Evolutionary conservation across 2,329 filamentous ascomycete species (phyloP), one percentile per base, ranked within the genome.

Genomic region (Clathrospora elynae): DNA sequence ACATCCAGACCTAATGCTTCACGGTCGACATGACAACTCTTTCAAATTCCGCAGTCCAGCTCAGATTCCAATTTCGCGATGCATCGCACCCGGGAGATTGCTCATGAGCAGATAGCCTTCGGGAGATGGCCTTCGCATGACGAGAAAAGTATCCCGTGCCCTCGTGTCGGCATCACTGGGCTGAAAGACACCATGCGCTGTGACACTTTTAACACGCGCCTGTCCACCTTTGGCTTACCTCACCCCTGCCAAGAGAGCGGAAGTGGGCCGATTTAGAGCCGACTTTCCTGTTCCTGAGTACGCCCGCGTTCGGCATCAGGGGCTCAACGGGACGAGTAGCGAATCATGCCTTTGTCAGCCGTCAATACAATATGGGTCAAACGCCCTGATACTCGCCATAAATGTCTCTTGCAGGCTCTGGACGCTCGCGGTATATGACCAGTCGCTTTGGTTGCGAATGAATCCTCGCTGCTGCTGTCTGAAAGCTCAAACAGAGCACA

Each of bases 191-290:
- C 34, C 33, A 22, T 29, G 11, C 12, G 48, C 47, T 20, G 26
- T 22, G 24, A 35, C 45, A 41, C 37, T 28, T 41, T 50, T 45
- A 35, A 18, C 45, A 22, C 24, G 44, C 47, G 49, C 42, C 44
- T 38, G 29, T 32, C 43, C 53, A 33, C 6, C 34, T 30, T 22
- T 12, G 37, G 25, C 42, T n/a, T 35, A 30, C 42, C 11, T 22
- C 43, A 57, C 59, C 59, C 65, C 64, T 68, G 65, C 64, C 63
- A 68, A 68, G 65, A 19, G 22, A 13, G 18, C 39, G 18, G 44
- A 31, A 38, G 53, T 50, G 50, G 48, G 37, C 22, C 35, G 35
- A 53, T 37, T 57, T 49, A 29, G 31, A 31, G 41, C 36, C 55
- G 60, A 55, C 40, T 57, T 49, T 46, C 57, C 53, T 62, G 62